Evolutionary conservation across 805 yeast species (phyloP), one percentile per base, ranked within the genome.

Genomic region (Metschnikowia kofuensis): DNA sequence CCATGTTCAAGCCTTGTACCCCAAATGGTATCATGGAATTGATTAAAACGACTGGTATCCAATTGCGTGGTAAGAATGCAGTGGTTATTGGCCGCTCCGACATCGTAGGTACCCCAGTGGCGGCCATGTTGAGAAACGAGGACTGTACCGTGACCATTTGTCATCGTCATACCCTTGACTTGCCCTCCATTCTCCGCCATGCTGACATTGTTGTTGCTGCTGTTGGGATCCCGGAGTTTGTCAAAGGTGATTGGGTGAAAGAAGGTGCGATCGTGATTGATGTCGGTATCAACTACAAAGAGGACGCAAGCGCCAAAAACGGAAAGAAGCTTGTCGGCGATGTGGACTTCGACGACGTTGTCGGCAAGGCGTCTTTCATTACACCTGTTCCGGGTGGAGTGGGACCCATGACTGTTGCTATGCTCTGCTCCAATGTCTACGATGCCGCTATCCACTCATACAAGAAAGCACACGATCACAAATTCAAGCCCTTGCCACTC

Each of bases 381-480:
- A 91, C 98, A 6, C 99, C 99, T 14, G 99, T 92, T 48, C 99
- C 99, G 31, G 98, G 98, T 65, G 98, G 98, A 60, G 98, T 92
- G 54, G 99, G 99, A 37, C 99, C 99, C 55, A 92, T 92, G 98
- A 92, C 99, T 28, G 97, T 92, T 42, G 96, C 96, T 37, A 90
- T 91, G 97, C 80, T 92, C 52, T 79, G 91, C 53, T 80, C 85
- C 55, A 92, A 94, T 63, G 92, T 92, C 10, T 75, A 83, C 49
- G 77, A 80, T 55, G 89, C 96, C 44, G 96, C 98, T 16, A 76
- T 85, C 59, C 71, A 79, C 47, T 81, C 77, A 61, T 76, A 71
- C 47, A 68, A 68, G 67, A 73, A 61, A 45, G 73, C 74, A 10
- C 76, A 78, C 62, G 68, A 74, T 62, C 73, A 79, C 58, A 67